Base-by-base conservation (phyloP, 1,284 basidiomycete genomes). In the Stereum hirsutum region DNA sequence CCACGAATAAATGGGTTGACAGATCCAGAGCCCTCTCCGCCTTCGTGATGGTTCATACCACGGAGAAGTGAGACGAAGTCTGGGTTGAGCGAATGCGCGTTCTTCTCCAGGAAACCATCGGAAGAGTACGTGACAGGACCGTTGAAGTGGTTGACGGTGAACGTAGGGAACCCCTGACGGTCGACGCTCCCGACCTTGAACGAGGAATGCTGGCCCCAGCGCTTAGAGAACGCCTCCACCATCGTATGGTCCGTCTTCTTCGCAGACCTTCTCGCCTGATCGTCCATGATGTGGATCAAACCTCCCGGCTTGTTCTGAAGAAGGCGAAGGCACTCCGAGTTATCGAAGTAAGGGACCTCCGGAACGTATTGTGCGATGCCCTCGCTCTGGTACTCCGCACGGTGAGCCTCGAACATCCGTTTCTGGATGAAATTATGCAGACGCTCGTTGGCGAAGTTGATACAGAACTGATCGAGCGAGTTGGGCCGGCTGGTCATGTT, bases 251-350 rank as follows among this genome's bases (percentile, higher is more conserved):
- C 90, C 6, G 83, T 92, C 78, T 94, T 95, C 66, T 92, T 93
- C 27, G 88, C 82, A 49, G 78, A 75, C 32, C 88, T 74, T 14
- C 85, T 74, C 8, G 92, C 87, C 62, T 97, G 92, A 57, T 99
- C 95, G 58, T 98, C 94, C 82, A 98, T 91, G 62, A 98, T 98
- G 58, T 95, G 90, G 42, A 97, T 82, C 25, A 99, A 72, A 4
- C 96, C 95, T 12, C 91, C 90, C 2, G 91, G 93, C 51, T 75
- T 74, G 59, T 92, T 86, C 55, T 91, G 85, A 34, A 99, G 67
- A 37, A 99, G 70, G 10, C 89, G 81, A 26, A 98, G 63, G 52
- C 89, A 91, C 59, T 98, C 93, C 12, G 85, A 64, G 61, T 98
- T 97, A 66, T 96, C 91, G 59, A 92, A 93, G 68, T 87, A 94